Evolutionary conservation across 2,329 filamentous ascomycete genomes (phyloP).

Genomic region (Pseudovirgaria hyperparasitica): DNA sequence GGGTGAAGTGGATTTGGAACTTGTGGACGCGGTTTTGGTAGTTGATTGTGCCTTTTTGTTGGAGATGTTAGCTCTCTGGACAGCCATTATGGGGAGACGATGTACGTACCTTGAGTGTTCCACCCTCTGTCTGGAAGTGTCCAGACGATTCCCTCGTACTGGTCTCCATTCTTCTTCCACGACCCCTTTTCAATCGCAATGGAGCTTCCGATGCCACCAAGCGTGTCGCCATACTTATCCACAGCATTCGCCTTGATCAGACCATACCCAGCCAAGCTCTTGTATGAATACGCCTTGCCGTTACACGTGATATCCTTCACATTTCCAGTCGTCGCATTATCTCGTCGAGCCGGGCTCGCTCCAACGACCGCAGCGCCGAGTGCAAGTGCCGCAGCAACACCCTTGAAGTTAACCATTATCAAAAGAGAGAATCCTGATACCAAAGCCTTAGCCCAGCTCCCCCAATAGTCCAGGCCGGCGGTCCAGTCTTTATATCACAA

Average conservation of each 20-base stretch:
- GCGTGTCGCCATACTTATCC: constrained; percentile 57
- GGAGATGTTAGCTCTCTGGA: background rate
- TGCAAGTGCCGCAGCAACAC: too few relatives aligned
- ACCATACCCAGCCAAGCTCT: constrained; percentile 55
- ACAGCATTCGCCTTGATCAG: constrained; percentile 42
- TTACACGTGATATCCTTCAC: too few relatives aligned
- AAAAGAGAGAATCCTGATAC: too few relatives aligned
- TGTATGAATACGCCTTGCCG: constrained; percentile 51
- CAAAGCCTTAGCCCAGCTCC: too few relatives aligned
- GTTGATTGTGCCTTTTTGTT: constrained; percentile 47
- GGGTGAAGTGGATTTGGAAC: constrained; percentile 45
- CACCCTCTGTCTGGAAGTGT: constrained; percentile 56
- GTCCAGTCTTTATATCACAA: too few relatives aligned
- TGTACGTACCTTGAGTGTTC: constrained; percentile 55
- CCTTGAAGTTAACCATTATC: too few relatives aligned
- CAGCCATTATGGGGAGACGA: background rate
- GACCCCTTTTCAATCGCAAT: constrained; percentile 47
- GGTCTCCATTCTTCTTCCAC: constrained; percentile 40
- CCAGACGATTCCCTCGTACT: constrained; percentile 51
- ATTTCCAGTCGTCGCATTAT: too few relatives aligned
- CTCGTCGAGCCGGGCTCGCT: too few relatives aligned
- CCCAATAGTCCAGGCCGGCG: too few relatives aligned
- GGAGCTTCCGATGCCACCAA: constrained; percentile 54
- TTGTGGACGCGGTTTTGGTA: constrained; percentile 58
- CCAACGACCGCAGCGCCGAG: too few relatives aligned